Evolutionary conservation across 2,329 filamentous ascomycete genomes (phyloP).

Genomic region (Fusarium sp.): DNA sequence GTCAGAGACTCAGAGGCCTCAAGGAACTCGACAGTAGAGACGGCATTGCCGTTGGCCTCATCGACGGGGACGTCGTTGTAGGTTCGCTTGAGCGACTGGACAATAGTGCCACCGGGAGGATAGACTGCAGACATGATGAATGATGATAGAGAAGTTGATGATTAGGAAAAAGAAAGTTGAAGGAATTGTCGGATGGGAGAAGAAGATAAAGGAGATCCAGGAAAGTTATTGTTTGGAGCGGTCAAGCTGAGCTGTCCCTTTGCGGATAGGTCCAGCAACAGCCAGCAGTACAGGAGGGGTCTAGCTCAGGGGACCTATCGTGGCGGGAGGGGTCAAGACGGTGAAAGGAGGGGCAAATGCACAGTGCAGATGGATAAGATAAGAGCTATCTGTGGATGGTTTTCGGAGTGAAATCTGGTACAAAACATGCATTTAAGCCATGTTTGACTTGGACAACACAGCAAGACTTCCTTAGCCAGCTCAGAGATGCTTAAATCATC

Average conservation of each 20-base stretch:
- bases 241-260: conserved; percentile 47
- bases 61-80: conserved; percentile 87
- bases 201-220: conserved; percentile 30
- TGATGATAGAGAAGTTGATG: conserved; percentile 18
- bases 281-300: conserved; percentile 40
- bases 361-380: conserved; percentile 48
- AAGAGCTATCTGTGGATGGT: conserved; percentile 2
- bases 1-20: conserved; percentile 89
- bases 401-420: not conserved
- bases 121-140: conserved; percentile 65
- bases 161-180: conserved; percentile 11
- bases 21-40: conserved; percentile 88
- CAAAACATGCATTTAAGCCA: not conserved
- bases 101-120: conserved; percentile 80
- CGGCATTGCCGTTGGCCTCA: conserved; percentile 77
- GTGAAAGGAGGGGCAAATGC: conserved; percentile 44
- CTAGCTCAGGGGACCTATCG: conserved; percentile 37
- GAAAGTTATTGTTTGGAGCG: conserved; percentile 41
- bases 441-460: not conserved
- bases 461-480: not conserved
- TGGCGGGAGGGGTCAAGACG: conserved; percentile 37
- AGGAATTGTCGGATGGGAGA: conserved; percentile 23
- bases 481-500: not conserved
- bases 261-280: conserved; percentile 32
- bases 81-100: conserved; percentile 85